Percentiles rank a stretch among this genome's conserved stretches.
These are phyloP conservation scores for Fraxinus cuspidata DNA, from an alignment of 257 asterid genomes.

Conservation along the genomic window DNA sequence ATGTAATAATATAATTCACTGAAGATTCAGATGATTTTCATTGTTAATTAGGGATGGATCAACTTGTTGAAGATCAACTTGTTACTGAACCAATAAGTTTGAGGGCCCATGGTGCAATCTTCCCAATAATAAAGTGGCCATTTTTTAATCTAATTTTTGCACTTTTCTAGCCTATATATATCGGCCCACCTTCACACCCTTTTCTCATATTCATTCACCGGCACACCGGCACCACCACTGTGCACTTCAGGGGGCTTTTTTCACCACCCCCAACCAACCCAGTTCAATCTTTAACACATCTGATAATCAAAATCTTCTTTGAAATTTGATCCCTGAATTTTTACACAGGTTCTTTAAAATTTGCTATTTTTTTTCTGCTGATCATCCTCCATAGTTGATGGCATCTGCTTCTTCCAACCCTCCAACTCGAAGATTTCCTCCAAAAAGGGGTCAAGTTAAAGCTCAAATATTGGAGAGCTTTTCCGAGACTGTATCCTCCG, in stretches of 20 bases:
- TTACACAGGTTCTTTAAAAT: background rate
- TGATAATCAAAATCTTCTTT: background rate
- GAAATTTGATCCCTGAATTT: background rate
- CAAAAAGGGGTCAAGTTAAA: constrained; percentile 54
- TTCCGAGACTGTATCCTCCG: constrained; percentile 35
- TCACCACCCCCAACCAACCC: background rate
- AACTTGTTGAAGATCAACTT: too few species aligned
- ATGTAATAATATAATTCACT: too few species aligned
- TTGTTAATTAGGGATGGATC: too few species aligned
- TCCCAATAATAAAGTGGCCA: too few species aligned
- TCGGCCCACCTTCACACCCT: background rate
- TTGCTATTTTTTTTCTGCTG: background rate
- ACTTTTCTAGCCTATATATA: background rate
- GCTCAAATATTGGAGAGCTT: constrained; percentile 60
- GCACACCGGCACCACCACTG: background rate
- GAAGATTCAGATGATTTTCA: too few species aligned
- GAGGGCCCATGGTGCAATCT: too few species aligned
- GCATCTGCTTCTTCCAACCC: constrained; percentile 22
- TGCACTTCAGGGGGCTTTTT: background rate
- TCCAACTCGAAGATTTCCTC: constrained; percentile 24
- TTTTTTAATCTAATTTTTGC: background rate
- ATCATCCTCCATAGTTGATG: constrained; percentile 20
- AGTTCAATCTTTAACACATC: background rate
- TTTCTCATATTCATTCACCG: background rate
- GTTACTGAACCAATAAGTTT: too few species aligned